These are phyloP conservation scores for Dalbergia cultrata DNA, from an alignment of 306 rosid genomes.

Conservation along the genomic window DNA sequence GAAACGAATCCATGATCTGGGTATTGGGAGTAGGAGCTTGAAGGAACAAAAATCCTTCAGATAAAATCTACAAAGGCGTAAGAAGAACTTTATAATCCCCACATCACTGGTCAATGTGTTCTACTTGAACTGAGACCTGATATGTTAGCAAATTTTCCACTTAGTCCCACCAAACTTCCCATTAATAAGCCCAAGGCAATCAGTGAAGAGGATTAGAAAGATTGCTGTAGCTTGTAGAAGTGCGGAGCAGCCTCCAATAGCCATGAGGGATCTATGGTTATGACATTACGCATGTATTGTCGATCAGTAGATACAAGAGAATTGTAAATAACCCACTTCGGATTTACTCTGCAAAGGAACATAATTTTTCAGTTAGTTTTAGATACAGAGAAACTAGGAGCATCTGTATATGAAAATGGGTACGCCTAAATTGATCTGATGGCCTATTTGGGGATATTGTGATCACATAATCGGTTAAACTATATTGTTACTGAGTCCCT, in stretches of 20 bases:
- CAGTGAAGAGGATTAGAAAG: constrained; percentile 50
- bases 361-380: background rate
- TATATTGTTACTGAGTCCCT: no score
- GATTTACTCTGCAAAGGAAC: constrained; percentile 80
- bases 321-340: constrained; percentile 87
- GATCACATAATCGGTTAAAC: background rate
- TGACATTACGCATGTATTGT: constrained; percentile 92
- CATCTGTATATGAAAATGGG: background rate
- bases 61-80: constrained; percentile 9
- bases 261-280: constrained; percentile 82
- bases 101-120: constrained; percentile 38
- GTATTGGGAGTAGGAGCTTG: background rate
- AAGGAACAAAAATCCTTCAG: background rate
- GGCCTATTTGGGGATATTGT: background rate
- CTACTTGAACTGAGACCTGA: constrained; percentile 19
- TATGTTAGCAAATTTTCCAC: constrained; percentile 6
- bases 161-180: background rate
- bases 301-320: constrained; percentile 87
- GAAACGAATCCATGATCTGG: background rate
- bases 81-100: background rate
- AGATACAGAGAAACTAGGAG: background rate
- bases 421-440: no score
- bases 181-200: constrained; percentile 31
- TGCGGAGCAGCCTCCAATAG: constrained; percentile 88
- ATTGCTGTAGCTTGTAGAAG: constrained; percentile 75